A percentile compares a stretch with the other conserved stretches of the same genome.
Conservation (phyloP, 148 eudicot genomes). For the Cornus suecica region DNA sequence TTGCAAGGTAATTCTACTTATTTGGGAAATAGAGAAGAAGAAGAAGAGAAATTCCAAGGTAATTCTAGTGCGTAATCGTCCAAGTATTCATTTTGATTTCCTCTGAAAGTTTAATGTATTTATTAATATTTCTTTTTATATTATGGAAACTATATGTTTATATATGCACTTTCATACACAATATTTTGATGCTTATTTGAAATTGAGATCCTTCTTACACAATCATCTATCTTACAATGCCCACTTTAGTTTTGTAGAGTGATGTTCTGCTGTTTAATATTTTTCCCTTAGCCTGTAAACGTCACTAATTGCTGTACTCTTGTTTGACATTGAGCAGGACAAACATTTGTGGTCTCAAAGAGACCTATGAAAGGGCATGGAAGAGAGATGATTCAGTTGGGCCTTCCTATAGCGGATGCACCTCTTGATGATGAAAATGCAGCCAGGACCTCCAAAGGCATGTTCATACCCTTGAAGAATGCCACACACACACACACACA, state of each 20-base stretch:
- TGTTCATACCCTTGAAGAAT: slow-evolving; percentile 1
- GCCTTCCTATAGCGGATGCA: slow-evolving; percentile 41
- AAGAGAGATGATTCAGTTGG: slow-evolving; percentile 65
- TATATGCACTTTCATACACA: background rate
- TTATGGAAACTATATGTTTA: background rate
- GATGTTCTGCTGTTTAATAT: background rate
- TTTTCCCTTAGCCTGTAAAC: background rate
- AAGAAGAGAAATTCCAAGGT: too few relatives aligned
- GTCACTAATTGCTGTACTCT: background rate
- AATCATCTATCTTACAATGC: background rate
- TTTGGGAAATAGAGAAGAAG: too few relatives aligned
- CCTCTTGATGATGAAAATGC: slow-evolving; percentile 37
- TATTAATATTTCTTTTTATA: too few relatives aligned
- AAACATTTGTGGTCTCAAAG: slow-evolving; percentile 40
- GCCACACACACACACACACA: too few relatives aligned
- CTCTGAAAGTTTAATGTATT: too few relatives aligned
- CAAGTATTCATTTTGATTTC: too few relatives aligned
- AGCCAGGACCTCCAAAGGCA: slow-evolving; percentile 35
- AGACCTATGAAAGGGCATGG: slow-evolving; percentile 65
- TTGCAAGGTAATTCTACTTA: too few relatives aligned
- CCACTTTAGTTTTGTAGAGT: background rate
- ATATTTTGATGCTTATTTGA: background rate
- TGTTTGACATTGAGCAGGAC: slow-evolving; percentile 39
- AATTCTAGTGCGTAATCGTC: too few relatives aligned
- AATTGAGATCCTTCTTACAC: background rate